These are phyloP conservation scores for Stachybotrys elegans DNA, from an alignment of 2,329 filamentous ascomycete species.

Conservation along the genomic window DNA sequence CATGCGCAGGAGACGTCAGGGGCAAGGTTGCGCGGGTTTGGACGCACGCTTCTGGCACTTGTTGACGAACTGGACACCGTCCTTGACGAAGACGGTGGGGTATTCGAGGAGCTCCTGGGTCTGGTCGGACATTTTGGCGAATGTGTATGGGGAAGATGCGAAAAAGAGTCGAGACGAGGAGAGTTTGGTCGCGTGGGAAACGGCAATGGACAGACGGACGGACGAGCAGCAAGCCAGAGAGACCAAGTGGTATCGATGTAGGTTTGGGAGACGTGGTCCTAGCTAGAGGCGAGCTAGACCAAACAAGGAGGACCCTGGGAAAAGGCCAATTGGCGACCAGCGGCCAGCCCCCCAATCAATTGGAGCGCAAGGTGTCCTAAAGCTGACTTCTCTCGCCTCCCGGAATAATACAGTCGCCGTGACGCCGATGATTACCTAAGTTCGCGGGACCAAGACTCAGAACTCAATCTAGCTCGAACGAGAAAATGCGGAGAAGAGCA, in stretches of 20 bases:
- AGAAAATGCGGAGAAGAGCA: too few relatives aligned
- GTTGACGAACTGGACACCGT: conserved; percentile 58
- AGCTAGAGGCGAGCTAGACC: too few relatives aligned
- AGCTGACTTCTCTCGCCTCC: not conserved
- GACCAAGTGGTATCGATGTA: too few relatives aligned
- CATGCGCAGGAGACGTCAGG: conserved; percentile 22
- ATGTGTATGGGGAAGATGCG: not conserved
- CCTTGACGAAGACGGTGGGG: conserved; percentile 58
- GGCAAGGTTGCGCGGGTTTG: too few relatives aligned
- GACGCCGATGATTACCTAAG: not conserved
- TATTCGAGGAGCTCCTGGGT: conserved; percentile 67
- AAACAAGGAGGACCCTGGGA: too few relatives aligned
- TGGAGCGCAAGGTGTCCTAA: not conserved
- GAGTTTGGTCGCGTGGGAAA: too few relatives aligned
- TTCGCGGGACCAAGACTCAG: too few relatives aligned
- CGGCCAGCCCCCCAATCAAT: not conserved
- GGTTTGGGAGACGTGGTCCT: too few relatives aligned
- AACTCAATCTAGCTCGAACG: too few relatives aligned
- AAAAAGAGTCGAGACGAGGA: not conserved
- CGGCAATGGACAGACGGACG: too few relatives aligned
- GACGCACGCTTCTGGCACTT: conserved; percentile 61
- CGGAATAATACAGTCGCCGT: not conserved
- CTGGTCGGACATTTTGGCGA: conserved; percentile 56
- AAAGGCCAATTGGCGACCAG: too few relatives aligned
- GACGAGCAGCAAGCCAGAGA: too few relatives aligned